Percentiles rank a stretch among this genome's conserved stretches.
Conservation (phyloP, 331 rosid species). For the Stylosanthes scabra region DNA sequence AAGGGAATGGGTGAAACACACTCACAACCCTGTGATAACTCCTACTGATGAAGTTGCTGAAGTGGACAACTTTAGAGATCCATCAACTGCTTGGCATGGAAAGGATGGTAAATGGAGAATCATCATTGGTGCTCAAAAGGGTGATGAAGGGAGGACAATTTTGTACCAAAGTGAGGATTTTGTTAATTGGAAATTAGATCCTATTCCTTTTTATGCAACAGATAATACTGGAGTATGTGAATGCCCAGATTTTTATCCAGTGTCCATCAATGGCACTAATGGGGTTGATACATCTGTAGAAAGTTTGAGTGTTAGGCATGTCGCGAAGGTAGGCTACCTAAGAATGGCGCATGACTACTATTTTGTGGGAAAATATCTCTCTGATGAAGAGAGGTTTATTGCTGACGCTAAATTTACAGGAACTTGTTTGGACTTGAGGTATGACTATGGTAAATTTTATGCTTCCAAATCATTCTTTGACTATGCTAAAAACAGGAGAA, state of each 20-base stretch:
- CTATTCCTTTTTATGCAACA: conserved; percentile 55
- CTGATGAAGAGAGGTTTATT: conserved; percentile 46
- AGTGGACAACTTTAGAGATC: conserved; percentile 61
- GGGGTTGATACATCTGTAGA: conserved; percentile 56
- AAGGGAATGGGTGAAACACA: conserved; percentile 43
- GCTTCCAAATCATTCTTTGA: conserved; percentile 83
- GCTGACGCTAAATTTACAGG: conserved; percentile 54
- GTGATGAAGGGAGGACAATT: conserved; percentile 51
- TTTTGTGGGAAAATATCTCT: conserved; percentile 55
- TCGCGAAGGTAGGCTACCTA: conserved; percentile 54
- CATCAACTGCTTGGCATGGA: conserved; percentile 76
- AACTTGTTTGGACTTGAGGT: conserved; percentile 56
- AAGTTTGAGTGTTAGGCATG: conserved; percentile 53
- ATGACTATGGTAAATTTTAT: conserved; percentile 75
- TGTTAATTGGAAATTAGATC: conserved; percentile 47
- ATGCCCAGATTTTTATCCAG: conserved; percentile 76
- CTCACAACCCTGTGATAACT: conserved; percentile 38
- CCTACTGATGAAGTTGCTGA: conserved; percentile 40
- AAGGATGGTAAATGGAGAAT: conserved; percentile 65
- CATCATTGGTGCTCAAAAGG: conserved; percentile 53
- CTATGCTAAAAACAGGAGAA: conserved; percentile 53
- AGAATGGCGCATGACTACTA: conserved; percentile 57
- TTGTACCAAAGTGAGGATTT: conserved; percentile 62
- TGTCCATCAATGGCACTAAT: conserved; percentile 20
- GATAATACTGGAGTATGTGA: conserved; percentile 62